Evolutionary conservation across 2,329 filamentous ascomycete genomes (phyloP), one percentile per base, ranked within the genome.

Genomic region (Whalleya microplaca): DNA sequence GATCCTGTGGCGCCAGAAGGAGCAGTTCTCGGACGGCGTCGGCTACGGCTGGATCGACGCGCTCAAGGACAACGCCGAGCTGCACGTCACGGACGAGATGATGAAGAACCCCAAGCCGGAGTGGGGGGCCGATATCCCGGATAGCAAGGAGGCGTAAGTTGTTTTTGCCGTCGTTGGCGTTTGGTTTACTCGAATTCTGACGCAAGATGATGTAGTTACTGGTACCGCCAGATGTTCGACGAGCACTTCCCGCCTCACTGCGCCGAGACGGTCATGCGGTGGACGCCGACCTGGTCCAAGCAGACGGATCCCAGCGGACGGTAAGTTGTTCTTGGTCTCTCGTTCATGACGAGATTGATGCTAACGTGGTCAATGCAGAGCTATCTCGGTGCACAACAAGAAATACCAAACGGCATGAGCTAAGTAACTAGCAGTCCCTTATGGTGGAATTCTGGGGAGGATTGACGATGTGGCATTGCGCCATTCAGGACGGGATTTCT

Each of bases 21-120:
- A 99, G 81, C 95, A 99, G 79, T 99, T 99, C 82, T 96, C 90
- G 56, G 96, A 99, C 70, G 96, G 95, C 73, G 95, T 99, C 55
- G 95, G 95, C 55, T 99, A 99, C 79, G 93, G 95, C 62, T 99
- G 95, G 95, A 99, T 99, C 72, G 95, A 99, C 71, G 90, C 88
- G 6, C 86, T 99, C 69, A 98, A 97, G 84, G 95, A 98, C 77
- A 91, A 89, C 70, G 95, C 95, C 32, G 92, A 96, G 78, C 75
- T 87, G 63, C 86, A 95, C 55, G 89, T 99, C 53, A 96, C 91
- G 18, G 94, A 99, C 71, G 94, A 98, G 82, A 93, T 96, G 87
- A 92, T 98, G 90, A 92, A 93, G 83, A 94, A 96, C 85, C 94
- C 95, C 63, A 97, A 96, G 84, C 85, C 91, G 12, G 92, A 97